A percentile compares a stretch with the other conserved stretches of the same genome.
Evolutionary conservation across 1,139 yeast genomes (phyloP).

Genomic region (Starmera stellimalicola): DNA sequence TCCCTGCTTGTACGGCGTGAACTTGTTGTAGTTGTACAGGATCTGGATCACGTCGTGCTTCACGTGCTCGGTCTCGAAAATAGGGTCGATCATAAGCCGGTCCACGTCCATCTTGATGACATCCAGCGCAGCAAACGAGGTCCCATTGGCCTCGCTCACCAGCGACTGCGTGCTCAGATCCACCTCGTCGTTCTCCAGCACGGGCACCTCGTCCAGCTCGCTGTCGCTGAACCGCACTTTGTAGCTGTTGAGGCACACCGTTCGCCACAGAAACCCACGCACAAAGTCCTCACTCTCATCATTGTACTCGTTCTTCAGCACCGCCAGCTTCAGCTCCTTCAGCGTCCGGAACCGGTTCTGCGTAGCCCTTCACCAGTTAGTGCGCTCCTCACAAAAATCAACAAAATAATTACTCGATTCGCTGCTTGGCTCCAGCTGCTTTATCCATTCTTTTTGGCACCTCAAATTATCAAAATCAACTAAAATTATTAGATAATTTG

Average conservation of each 20-base stretch:
- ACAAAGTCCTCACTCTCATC: slow-evolving; percentile 9
- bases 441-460: too few relatives aligned
- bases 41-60: slow-evolving; percentile 41
- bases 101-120: slow-evolving; percentile 58
- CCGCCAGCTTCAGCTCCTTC: slow-evolving; percentile 13
- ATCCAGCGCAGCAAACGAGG: slow-evolving; percentile 22
- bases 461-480: too few relatives aligned
- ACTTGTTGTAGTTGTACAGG: slow-evolving; percentile 37
- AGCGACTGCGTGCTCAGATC: background rate
- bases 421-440: too few relatives aligned
- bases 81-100: slow-evolving; percentile 47
- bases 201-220: slow-evolving; percentile 11
- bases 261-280: slow-evolving; percentile 15
- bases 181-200: background rate
- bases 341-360: slow-evolving; percentile 10
- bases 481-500: too few relatives aligned
- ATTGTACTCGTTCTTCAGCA: slow-evolving; percentile 15
- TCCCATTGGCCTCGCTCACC: background rate
- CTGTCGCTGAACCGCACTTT: slow-evolving; percentile 9
- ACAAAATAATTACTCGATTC: too few relatives aligned
- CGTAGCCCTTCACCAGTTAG: too few relatives aligned
- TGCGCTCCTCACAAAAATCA: too few relatives aligned
- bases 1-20: slow-evolving; percentile 59
- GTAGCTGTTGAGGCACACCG: slow-evolving; percentile 15
- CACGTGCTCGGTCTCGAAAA: slow-evolving; percentile 30